These are phyloP conservation scores for Ophiostoma sp. DNA, from an alignment of 2,329 filamentous ascomycete genomes.

Conservation along the genomic window DNA sequence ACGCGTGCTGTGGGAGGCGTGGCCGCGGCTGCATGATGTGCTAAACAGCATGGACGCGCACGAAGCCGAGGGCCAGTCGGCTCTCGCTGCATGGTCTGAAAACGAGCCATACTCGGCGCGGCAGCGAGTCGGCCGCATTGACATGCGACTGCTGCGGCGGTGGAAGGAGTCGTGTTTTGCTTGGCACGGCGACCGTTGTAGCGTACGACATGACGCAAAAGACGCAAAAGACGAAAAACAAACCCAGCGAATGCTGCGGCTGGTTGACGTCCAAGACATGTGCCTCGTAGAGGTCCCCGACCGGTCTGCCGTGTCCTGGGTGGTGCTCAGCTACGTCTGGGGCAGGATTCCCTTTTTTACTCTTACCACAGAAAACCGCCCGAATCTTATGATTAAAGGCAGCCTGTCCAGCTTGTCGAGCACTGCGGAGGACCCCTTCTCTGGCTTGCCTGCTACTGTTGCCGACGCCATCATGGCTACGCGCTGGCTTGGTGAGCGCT, in stretches of 20 bases:
- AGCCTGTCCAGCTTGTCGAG: too few species aligned
- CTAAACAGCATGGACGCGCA: slow-evolving; percentile 7
- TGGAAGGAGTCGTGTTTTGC: slow-evolving; percentile 14
- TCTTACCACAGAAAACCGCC: slow-evolving; percentile 2
- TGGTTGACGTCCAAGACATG: slow-evolving; percentile 13
- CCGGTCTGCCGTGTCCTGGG: neutral
- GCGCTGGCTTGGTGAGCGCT: slow-evolving; percentile 23
- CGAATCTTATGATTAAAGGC: neutral
- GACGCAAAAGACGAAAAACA: neutral
- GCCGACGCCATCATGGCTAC: slow-evolving; percentile 14
- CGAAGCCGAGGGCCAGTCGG: neutral
- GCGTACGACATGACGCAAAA: neutral
- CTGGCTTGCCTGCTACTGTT: neutral
- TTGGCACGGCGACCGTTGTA: slow-evolving; percentile 8
- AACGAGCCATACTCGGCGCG: slow-evolving; percentile 6
- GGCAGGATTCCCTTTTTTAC: neutral
- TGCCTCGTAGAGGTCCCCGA: slow-evolving; percentile 5
- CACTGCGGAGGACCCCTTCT: neutral
- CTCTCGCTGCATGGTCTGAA: neutral
- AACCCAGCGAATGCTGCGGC: slow-evolving; percentile 9
- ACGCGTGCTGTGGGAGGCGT: neutral
- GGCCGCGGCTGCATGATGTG: slow-evolving; percentile 1
- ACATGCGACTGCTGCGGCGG: slow-evolving; percentile 16
- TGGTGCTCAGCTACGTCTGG: slow-evolving; percentile 18
- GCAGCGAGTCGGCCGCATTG: neutral